Conservation (phyloP, 2,329 filamentous ascomycete genomes). For the Fusarium anthophilum region DNA sequence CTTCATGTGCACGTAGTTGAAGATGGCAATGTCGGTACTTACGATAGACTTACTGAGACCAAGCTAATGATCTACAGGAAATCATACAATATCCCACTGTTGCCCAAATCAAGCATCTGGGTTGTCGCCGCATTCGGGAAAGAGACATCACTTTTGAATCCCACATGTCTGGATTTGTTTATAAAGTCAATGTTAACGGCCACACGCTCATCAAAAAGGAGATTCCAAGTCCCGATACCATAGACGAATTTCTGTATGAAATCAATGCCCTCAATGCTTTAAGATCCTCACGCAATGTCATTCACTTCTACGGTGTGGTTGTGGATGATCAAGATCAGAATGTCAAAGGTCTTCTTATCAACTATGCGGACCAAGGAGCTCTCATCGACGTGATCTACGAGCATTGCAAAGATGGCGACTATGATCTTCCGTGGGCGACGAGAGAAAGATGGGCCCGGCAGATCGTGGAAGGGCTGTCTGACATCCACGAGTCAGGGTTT, state of each 20-base stretch:
- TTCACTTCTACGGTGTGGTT: constrained; percentile 87
- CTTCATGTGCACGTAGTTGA: constrained; percentile 98
- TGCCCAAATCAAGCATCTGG: constrained; percentile 77
- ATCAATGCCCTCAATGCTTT: constrained; percentile 91
- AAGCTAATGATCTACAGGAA: constrained; percentile 62
- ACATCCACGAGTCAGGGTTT: constrained; percentile 95
- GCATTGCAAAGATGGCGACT: constrained; percentile 65
- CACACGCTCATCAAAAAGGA: constrained; percentile 92
- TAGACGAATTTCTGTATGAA: constrained; percentile 97
- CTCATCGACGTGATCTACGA: constrained; percentile 94
- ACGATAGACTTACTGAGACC: background rate
- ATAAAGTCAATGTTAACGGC: constrained; percentile 81
- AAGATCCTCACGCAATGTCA: constrained; percentile 77
- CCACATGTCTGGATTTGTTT: constrained; percentile 96
- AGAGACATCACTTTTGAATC: constrained; percentile 84
- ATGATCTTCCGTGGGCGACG: constrained; percentile 71
- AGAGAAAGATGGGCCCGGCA: constrained; percentile 91
- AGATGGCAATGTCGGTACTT: constrained; percentile 75
- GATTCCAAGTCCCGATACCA: constrained; percentile 92
- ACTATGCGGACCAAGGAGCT: constrained; percentile 85
- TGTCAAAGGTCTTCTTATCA: constrained; percentile 90
- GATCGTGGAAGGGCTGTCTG: constrained; percentile 86
- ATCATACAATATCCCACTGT: constrained; percentile 86
- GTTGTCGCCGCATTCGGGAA: constrained; percentile 73
- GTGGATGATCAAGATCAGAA: constrained; percentile 85